Conservation (phyloP, 2,329 filamentous ascomycete genomes). For the Colletotrichum lentis region DNA sequence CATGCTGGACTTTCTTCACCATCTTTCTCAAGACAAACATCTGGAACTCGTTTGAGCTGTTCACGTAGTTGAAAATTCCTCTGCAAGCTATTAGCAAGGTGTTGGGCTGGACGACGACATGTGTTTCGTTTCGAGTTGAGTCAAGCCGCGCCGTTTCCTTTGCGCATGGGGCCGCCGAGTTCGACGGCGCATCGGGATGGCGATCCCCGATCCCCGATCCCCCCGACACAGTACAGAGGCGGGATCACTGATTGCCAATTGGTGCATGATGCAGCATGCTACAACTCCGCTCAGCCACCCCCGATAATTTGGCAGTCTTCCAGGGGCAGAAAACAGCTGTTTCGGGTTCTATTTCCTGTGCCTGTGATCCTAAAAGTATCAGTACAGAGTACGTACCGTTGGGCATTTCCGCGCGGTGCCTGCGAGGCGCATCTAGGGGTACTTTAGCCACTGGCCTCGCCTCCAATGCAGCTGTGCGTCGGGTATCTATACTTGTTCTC, state of each 20-base stretch:
- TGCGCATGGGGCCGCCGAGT: not conserved
- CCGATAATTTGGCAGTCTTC: not conserved
- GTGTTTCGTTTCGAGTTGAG: conserved; percentile 27
- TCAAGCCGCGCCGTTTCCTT: conserved; percentile 24
- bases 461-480: accelerated
- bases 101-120: conserved; percentile 2
- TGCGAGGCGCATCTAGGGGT: not conserved
- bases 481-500: not conserved
- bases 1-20: not conserved
- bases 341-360: too few species aligned
- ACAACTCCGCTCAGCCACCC: conserved; percentile 18
- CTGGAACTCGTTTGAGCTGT: not conserved
- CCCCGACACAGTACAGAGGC: not conserved
- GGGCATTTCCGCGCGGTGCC: conserved; percentile 3
- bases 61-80: not conserved
- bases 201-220: too few species aligned
- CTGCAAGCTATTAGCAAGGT: conserved; percentile 18
- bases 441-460: not conserved
- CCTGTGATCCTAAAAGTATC: not conserved
- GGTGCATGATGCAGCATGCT: not conserved
- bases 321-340: too few species aligned
- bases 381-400: not conserved
- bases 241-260: conserved; percentile 22
- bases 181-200: not conserved
- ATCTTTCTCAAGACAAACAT: too few species aligned